phyloP scores from a whole-genome alignment of 306 rosid species.

The Quercus robur region DNA sequence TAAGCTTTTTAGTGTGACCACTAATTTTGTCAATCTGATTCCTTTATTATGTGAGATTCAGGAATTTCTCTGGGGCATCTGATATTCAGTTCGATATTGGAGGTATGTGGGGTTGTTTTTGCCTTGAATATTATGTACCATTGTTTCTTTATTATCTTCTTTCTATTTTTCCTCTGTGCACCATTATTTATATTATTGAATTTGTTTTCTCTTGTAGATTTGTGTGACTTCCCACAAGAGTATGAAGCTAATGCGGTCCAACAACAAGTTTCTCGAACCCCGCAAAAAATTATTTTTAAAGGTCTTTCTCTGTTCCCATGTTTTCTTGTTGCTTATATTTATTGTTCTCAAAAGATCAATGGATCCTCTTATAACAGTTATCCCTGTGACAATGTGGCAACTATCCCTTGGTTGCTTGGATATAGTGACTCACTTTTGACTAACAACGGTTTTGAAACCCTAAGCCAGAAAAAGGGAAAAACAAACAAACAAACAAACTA shows the following conservation, averaged over 20 bases:
- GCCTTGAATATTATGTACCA: not conserved
- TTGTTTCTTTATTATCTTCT: slow-evolving; percentile 1
- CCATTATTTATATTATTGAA: slow-evolving; percentile 1
- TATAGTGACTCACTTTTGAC: too few species aligned
- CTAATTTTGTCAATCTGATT: slow-evolving; percentile 25
- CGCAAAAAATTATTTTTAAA: slow-evolving; percentile 60
- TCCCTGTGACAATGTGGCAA: slow-evolving; percentile 1
- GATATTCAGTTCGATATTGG: slow-evolving; percentile 53
- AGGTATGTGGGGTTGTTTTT: slow-evolving; percentile 43
- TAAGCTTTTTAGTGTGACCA: slow-evolving; percentile 3
- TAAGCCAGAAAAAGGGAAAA: not conserved
- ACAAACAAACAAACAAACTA: not conserved
- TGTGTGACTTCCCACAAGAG: slow-evolving; percentile 41
- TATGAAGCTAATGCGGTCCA: slow-evolving; percentile 38
- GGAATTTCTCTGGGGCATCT: slow-evolving; percentile 52
- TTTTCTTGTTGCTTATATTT: slow-evolving; percentile 6
- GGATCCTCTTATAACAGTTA: not conserved
- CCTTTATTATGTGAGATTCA: slow-evolving; percentile 36
- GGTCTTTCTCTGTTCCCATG: slow-evolving; percentile 40
- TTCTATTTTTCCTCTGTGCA: not conserved
- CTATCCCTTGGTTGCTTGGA: too few species aligned
- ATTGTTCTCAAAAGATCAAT: not conserved
- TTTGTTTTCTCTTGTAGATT: slow-evolving; percentile 35
- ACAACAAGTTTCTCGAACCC: slow-evolving; percentile 35
- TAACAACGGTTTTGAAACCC: slow-evolving; percentile 7